phyloP scores from a whole-genome alignment of 2,329 filamentous ascomycete genomes.

The Arthroderma sp. region DNA sequence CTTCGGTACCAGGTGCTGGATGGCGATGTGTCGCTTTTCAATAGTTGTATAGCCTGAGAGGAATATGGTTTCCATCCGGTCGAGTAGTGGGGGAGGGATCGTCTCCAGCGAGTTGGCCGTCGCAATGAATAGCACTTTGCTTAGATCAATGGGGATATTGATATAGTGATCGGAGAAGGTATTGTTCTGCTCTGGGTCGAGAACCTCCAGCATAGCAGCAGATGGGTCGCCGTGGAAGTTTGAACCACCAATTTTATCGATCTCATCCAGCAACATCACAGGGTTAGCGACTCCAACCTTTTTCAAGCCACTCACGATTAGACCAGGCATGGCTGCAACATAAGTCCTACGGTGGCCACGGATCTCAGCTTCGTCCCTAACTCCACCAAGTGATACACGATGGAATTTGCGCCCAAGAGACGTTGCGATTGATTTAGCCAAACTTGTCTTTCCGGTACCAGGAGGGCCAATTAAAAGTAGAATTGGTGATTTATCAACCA shows the following conservation, averaged over 20 bases:
- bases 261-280: conserved; percentile 90
- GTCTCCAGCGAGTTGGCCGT: conserved; percentile 92
- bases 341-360: conserved; percentile 89
- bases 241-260: conserved; percentile 85
- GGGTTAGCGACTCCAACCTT: conserved; percentile 94
- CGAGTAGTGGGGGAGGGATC: conserved; percentile 82
- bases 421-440: conserved; percentile 84
- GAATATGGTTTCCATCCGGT: conserved; percentile 93
- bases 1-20: conserved; percentile 87
- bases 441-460: conserved; percentile 88
- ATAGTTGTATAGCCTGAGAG: conserved; percentile 92
- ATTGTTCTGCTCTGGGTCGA: conserved; percentile 95
- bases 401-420: conserved; percentile 93
- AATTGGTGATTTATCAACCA: conserved; percentile 92
- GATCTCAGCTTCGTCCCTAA: conserved; percentile 93
- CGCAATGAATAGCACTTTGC: conserved; percentile 93
- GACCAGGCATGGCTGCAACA: conserved; percentile 95
- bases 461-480: conserved; percentile 85
- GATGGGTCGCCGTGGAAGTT: conserved; percentile 94
- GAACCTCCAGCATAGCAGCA: conserved; percentile 92
- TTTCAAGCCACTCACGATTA: conserved; percentile 84
- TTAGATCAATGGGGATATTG: conserved; percentile 87
- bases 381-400: conserved; percentile 87
- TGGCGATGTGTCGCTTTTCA: conserved; percentile 91
- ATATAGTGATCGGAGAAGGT: conserved; percentile 93